A percentile compares a stretch with the other conserved stretches of the same genome.
Evolutionary conservation across 2,329 filamentous ascomycete genomes (phyloP).

Genomic region (Emergomyces orientalis): DNA sequence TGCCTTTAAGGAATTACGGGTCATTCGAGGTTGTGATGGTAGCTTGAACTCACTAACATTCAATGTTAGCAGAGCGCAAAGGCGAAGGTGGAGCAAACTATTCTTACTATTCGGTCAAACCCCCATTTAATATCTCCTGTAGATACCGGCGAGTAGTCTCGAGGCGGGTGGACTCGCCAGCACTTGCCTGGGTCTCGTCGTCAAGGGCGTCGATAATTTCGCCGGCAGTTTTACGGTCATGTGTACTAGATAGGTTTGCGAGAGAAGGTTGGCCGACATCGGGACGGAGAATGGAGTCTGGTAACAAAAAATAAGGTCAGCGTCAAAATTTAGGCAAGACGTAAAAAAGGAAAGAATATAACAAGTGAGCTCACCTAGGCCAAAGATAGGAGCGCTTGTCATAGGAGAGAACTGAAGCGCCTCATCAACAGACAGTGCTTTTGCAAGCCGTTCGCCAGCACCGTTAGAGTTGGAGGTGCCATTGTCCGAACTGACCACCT

Average conservation of each 20-base stretch:
- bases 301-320: conserved; percentile 5
- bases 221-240: conserved; percentile 44
- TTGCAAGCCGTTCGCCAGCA: conserved; percentile 21
- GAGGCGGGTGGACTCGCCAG: conserved; percentile 51
- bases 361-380: conserved; percentile 29
- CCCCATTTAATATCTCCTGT: conserved; percentile 60
- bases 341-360: background rate
- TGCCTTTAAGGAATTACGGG: conserved; percentile 10
- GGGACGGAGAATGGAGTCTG: conserved; percentile 36
- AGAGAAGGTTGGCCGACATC: conserved; percentile 35
- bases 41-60: conserved; percentile 35
- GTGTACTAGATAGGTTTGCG: conserved; percentile 28
- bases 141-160: conserved; percentile 66
- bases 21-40: conserved; percentile 22
- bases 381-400: conserved; percentile 41
- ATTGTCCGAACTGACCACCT: conserved; percentile 35
- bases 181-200: conserved; percentile 53
- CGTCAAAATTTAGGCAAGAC: background rate
- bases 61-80: conserved; percentile 9
- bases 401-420: conserved; percentile 43
- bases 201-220: conserved; percentile 59
- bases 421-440: conserved; percentile 38
- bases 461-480: conserved; percentile 21
- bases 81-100: conserved; percentile 6
- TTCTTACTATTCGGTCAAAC: conserved; percentile 41